Percentiles rank a stretch among this genome's conserved stretches.
Conservation (phyloP, 2,329 filamentous ascomycete species). For the Arthrinium phaeospermum region DNA sequence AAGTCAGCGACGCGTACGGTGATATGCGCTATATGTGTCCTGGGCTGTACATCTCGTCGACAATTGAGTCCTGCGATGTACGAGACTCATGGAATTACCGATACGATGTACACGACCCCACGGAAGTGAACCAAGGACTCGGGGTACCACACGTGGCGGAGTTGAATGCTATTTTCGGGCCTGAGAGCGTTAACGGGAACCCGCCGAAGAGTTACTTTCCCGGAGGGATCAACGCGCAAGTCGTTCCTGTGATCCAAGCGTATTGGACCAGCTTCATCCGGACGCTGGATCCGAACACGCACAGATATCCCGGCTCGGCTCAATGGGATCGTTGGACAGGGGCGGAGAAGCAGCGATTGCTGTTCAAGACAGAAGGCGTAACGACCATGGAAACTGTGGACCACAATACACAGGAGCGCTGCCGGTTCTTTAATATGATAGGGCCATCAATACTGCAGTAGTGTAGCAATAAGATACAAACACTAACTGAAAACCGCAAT, state of each 20-base stretch:
- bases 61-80: constrained; percentile 40
- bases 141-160: constrained; percentile 75
- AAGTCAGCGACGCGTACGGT: constrained; percentile 63
- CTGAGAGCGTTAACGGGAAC: constrained; percentile 54
- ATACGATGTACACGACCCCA: constrained; percentile 69
- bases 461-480: neutral
- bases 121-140: constrained; percentile 55
- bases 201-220: constrained; percentile 61
- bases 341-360: constrained; percentile 42
- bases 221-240: constrained; percentile 57
- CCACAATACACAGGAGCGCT: constrained; percentile 46
- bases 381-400: constrained; percentile 52
- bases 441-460: constrained; percentile 35
- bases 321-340: constrained; percentile 34
- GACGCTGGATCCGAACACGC: constrained; percentile 66
- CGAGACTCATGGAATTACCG: constrained; percentile 68
- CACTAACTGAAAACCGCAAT: neutral
- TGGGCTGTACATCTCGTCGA: constrained; percentile 58
- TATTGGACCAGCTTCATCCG: constrained; percentile 80
- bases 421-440: constrained; percentile 55
- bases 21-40: constrained; percentile 72
- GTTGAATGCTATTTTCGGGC: constrained; percentile 70
- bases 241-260: constrained; percentile 66
- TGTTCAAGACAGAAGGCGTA: constrained; percentile 49
- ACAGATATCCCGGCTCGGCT: constrained; percentile 31